Percentiles rank a stretch among this genome's conserved stretches.
phyloP scores from a whole-genome alignment of 768 basidiomycete species.

The Candolleomyces aberdarensis region DNA sequence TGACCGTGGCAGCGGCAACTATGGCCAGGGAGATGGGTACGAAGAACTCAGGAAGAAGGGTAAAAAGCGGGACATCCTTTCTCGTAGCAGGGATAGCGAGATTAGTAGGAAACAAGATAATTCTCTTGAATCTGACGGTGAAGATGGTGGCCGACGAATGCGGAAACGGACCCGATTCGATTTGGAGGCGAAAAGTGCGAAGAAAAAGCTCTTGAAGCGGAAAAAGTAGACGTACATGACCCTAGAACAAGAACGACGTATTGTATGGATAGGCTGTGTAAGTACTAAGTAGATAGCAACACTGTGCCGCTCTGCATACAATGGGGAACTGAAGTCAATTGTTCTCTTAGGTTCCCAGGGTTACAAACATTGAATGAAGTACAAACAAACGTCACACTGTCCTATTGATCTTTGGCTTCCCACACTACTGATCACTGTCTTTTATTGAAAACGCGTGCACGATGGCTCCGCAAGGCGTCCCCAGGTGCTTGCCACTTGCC shows the following conservation, averaged over 20 bases:
- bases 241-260: not conserved
- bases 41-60: slow-evolving; percentile 72
- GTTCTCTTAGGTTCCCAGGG: not conserved
- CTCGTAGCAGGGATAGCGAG: slow-evolving; percentile 45
- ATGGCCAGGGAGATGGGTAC: slow-evolving; percentile 65
- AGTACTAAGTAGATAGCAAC: not conserved
- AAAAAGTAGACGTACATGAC: slow-evolving; percentile 5
- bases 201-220: slow-evolving; percentile 24
- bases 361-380: not conserved
- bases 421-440: not conserved
- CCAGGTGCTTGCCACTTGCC: slow-evolving; percentile 1
- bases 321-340: not conserved
- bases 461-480: not conserved
- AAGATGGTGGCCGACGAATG: slow-evolving; percentile 26
- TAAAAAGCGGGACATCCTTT: slow-evolving; percentile 59
- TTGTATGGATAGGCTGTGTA: not conserved
- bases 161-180: slow-evolving; percentile 51
- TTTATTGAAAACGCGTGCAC: not conserved
- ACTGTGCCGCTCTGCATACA: not conserved
- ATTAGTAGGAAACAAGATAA: slow-evolving; percentile 21
- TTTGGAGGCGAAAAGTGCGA: slow-evolving; percentile 40
- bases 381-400: too few species aligned
- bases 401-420: too few species aligned
- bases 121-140: slow-evolving; percentile 19
- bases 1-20: slow-evolving; percentile 40